Conservation (phyloP, 192 early-diverging fungal species). For the Linnemannia elongata region DNA sequence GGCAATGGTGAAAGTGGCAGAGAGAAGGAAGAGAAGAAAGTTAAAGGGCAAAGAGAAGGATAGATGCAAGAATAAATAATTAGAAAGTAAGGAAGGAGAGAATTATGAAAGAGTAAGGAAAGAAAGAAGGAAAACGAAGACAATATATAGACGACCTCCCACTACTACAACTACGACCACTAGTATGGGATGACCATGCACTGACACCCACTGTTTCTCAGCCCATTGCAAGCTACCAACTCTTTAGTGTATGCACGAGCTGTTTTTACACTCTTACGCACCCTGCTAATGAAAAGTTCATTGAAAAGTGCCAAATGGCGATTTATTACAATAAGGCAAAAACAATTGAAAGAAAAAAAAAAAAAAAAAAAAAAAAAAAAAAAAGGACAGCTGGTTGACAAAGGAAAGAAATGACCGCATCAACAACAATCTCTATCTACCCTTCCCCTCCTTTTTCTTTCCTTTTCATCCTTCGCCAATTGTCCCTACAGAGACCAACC, state of each 20-base stretch:
- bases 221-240: background rate
- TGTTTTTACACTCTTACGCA: no score
- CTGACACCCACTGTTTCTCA: background rate
- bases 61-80: background rate
- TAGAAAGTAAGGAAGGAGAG: slow-evolving; percentile 10
- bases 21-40: slow-evolving; percentile 3
- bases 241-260: background rate
- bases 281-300: no score
- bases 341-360: no score
- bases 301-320: no score
- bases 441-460: no score
- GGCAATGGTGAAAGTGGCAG: background rate
- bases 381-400: background rate
- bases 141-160: background rate
- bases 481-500: no score
- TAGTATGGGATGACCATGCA: background rate
- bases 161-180: no score
- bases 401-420: background rate
- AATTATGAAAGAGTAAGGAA: background rate
- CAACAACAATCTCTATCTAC: background rate
- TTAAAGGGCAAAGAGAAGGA: background rate
- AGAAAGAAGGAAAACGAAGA: background rate
- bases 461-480: no score
- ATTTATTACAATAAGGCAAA: no score
- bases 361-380: no score